Evolutionary conservation across 2,329 filamentous ascomycete genomes (phyloP), one percentile per base, ranked within the genome.

Genomic region (Alternaria consortialis): DNA sequence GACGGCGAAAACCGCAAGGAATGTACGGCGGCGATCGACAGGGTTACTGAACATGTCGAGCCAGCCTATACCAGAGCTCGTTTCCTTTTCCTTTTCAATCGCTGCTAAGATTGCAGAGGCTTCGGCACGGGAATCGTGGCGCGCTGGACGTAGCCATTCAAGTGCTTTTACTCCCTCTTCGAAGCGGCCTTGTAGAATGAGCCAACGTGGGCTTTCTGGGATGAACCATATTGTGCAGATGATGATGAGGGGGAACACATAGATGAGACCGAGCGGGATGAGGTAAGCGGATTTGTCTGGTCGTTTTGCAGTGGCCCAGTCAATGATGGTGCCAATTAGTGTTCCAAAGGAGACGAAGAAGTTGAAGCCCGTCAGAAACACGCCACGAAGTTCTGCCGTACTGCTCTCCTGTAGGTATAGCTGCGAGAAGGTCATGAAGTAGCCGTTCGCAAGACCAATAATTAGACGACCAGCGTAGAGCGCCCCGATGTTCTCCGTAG

Each of bases 361-460:
- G 61, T 83, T 80, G 69, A 85, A 85, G 1, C 74, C 77, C 2
- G 81, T 80, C 6, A 86, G 69, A 61, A 84, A 81, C 3, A 85
- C 71, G 4, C 83, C 84, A 27, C 84, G 80, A 53, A 83, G 84
- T 60, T 80, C 79, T n/a, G 83, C 82, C 1, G 83, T 83, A 31
- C 82, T 80, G 61, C 79, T 81, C 71, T 85, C 83, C 65, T 85
- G 84, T 13, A 86, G 77, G 63, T 83, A 84, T 0, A 85, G 71
- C 58, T 84, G 83, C 1, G 81, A 80, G 61, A 84, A 87, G 2
- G 84, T 86, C 84, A 87, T 75, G 70, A 86, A 83, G 67, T 86
- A 82, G 3, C 85, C 85, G 66, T 87, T 87, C 6, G 84, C 83
- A 5, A 87, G 60, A 2, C 86, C 86, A 56, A 87, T 85, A 15